phyloP scores from a whole-genome alignment of 2,329 filamentous ascomycete species.

The Fusarium newnesense region DNA sequence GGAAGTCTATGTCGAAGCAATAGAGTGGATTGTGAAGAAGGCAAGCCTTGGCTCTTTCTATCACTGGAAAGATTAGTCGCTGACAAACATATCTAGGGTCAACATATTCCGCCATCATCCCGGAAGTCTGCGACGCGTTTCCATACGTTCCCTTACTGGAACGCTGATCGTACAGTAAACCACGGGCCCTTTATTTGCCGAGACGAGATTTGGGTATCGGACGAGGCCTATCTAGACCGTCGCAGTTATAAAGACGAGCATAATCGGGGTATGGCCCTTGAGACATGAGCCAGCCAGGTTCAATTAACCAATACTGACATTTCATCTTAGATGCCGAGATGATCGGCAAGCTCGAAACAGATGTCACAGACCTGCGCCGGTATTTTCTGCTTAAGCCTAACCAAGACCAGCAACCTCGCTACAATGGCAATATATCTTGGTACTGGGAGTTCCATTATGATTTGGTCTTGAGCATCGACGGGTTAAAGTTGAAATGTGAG shows the following conservation, averaged over 20 bases:
- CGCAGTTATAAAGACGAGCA: fast-evolving
- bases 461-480: not conserved
- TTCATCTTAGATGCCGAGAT: not conserved
- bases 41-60: not conserved
- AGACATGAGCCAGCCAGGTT: not conserved
- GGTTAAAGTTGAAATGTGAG: slow-evolving; percentile 3
- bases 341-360: not conserved
- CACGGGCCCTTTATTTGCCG: not conserved
- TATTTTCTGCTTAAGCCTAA: not conserved
- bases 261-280: not conserved
- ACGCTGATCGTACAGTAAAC: fast-evolving
- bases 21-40: not conserved
- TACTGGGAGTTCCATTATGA: not conserved
- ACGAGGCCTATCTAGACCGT: not conserved
- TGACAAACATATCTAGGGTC: not conserved
- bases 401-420: fast-evolving
- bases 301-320: not conserved
- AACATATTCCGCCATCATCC: not conserved
- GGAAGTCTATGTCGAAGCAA: not conserved
- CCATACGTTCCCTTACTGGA: not conserved
- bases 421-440: fast-evolving
- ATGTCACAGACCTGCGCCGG: not conserved
- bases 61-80: too few species aligned
- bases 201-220: not conserved
- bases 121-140: fast-evolving